Conservation (phyloP, 495 filamentous ascomycete genomes). For the Neurospora sp. region DNA sequence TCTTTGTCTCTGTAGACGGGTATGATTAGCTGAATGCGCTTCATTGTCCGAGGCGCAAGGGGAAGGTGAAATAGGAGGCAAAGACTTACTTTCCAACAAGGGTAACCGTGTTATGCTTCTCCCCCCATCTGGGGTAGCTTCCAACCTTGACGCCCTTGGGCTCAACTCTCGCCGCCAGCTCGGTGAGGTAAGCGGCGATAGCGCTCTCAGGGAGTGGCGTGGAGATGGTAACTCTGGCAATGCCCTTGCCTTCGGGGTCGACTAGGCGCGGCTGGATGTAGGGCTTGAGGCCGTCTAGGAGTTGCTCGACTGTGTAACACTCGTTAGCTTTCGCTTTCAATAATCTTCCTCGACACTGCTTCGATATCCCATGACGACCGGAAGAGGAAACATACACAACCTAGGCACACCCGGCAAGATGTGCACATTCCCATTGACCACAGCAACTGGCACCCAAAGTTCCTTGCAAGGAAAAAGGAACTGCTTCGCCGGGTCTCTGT, state of each 20-base stretch:
- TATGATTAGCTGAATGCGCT: not conserved
- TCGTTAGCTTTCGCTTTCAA: not conserved
- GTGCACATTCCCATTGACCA: constrained; percentile 88
- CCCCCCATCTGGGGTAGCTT: constrained; percentile 89
- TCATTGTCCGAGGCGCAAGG: not conserved
- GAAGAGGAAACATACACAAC: constrained; percentile 41
- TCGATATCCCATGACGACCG: not conserved
- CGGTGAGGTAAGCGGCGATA: constrained; percentile 72
- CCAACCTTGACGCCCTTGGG: constrained; percentile 82
- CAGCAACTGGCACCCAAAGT: constrained; percentile 80
- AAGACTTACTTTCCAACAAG: constrained; percentile 57
- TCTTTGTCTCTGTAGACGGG: constrained; percentile 28
- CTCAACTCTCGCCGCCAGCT: constrained; percentile 61
- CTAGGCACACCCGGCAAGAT: constrained; percentile 85
- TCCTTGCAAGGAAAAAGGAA: constrained; percentile 68
- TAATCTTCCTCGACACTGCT: not conserved
- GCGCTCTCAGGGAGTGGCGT: constrained; percentile 80
- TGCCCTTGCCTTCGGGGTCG: constrained; percentile 73
- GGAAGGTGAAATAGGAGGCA: not conserved
- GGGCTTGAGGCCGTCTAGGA: constrained; percentile 69
- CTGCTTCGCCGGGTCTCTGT: constrained; percentile 48
- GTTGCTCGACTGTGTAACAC: constrained; percentile 42
- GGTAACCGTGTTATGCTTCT: constrained; percentile 80
- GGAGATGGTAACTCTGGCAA: constrained; percentile 65
- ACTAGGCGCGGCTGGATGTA: constrained; percentile 54